Conservation (phyloP, 2,329 filamentous ascomycete genomes). For the Paraphaeosphaeria sporulosa region DNA sequence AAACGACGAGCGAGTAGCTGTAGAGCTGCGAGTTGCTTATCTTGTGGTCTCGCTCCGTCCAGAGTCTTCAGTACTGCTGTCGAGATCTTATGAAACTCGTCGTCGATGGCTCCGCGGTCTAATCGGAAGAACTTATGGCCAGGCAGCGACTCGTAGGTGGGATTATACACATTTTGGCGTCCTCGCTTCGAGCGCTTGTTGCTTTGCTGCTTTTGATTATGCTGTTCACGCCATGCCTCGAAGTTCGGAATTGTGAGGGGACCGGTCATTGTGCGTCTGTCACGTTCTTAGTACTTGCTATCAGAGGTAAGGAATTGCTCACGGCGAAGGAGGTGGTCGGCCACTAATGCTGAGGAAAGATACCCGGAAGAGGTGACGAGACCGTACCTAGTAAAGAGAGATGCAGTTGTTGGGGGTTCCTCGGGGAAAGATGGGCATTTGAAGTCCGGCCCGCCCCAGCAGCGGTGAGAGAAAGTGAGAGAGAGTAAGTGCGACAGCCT, state of each 20-base stretch:
- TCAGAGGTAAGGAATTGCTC: neutral
- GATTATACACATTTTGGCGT: neutral
- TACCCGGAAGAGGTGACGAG: too few species aligned
- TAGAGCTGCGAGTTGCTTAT: neutral
- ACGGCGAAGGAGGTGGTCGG: neutral
- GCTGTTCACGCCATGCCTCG: neutral
- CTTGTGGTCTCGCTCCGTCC: neutral
- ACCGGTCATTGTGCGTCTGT: neutral
- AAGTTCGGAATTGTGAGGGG: neutral
- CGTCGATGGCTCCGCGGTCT: neutral
- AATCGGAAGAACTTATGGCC: neutral
- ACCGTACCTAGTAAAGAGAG: too few species aligned
- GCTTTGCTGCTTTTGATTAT: neutral
- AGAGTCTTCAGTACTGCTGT: neutral
- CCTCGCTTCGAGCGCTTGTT: neutral
- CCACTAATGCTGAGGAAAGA: too few species aligned
- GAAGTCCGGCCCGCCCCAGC: neutral
- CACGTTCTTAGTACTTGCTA: neutral
- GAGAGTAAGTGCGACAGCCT: neutral
- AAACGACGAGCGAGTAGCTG: neutral
- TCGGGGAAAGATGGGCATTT: neutral
- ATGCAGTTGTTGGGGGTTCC: too few species aligned
- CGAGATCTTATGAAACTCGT: neutral
- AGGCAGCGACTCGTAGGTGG: neutral
- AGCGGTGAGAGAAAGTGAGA: neutral